These are phyloP conservation scores for Penicillium sclerotigenum DNA, from an alignment of 2,329 filamentous ascomycete genomes.

Conservation along the genomic window DNA sequence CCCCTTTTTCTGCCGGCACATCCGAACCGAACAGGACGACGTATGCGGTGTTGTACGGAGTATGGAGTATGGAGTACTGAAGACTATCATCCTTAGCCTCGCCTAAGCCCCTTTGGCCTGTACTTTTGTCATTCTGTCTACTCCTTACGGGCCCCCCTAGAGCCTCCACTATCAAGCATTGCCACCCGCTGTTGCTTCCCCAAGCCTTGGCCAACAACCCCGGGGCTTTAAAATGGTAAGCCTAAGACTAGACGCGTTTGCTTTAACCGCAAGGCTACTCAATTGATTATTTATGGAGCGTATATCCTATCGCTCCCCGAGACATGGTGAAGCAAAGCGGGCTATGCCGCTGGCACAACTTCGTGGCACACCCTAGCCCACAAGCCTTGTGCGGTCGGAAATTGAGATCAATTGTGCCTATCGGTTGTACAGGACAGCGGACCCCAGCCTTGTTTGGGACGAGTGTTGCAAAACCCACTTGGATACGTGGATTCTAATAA, in stretches of 20 bases:
- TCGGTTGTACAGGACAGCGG: neutral
- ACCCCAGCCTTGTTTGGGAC: neutral
- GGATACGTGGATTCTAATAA: neutral
- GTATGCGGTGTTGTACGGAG: neutral
- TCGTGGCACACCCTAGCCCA: neutral
- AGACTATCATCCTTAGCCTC: neutral
- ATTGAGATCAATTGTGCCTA: neutral
- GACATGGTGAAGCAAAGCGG: neutral
- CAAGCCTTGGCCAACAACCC: neutral
- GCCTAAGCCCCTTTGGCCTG: neutral
- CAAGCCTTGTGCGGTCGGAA: neutral
- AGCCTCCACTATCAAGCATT: neutral
- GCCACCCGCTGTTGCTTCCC: neutral
- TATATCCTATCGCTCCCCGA: neutral
- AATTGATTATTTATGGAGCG: neutral
- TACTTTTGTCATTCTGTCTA: conserved; percentile 8
- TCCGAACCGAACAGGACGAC: neutral
- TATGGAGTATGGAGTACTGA: too few relatives aligned
- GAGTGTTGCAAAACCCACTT: neutral
- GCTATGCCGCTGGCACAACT: neutral
- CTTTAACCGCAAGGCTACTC: neutral
- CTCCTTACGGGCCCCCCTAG: too few relatives aligned
- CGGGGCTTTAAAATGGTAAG: neutral
- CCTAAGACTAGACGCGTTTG: neutral
- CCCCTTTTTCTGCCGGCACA: neutral